Base-by-base conservation (phyloP, 2,329 filamentous ascomycete species). In the Apiospora hydei region DNA sequence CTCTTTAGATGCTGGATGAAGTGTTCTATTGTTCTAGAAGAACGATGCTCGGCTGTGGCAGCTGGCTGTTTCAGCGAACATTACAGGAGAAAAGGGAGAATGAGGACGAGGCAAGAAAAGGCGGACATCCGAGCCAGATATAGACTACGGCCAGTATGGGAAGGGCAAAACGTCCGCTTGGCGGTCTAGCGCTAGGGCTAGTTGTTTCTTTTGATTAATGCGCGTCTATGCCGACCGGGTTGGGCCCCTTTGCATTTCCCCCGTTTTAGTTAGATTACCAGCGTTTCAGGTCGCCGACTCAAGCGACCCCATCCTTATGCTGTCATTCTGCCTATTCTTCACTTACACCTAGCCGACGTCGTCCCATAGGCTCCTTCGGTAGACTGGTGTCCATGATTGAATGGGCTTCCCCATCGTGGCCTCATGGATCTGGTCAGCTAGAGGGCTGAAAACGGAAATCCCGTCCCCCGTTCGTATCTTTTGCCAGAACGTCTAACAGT, bases 291-390 rank as follows among this genome's bases (percentile, higher is more conserved):
- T 61, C 7, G 16, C 30, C 16, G 21, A 13, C 13, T 30, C 53
- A 61, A 61, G 30, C 53, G 16, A 61, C 26, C 53, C 53, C 53
- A 21, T 38, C 26, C 53, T 61, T 38, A 61, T 61, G 53, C 53
- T 61, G 53, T 38, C 53, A 61, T 61, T 14, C 34, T 34, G 26
- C 51, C 26, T 43, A 57, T 57, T 18, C 51, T 14, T 26, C 7
- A 0, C 30, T 38, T 21, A 38, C 30, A 34, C 16, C 26, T 16
- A 18, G 4, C 7, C 30, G 8, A 21, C 53, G 11, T 26, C 49
- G 11, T 53, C 47, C 24, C 53, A 57, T 18, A 38, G 18, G 16
- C 21, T n/a, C 16, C 16, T 47, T 21, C 14, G 18, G 26, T 7
- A 47, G 30, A 34, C 6, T 18, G 14, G 24, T 53, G n/a, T 14